Evolutionary conservation across 2,329 filamentous ascomycete species (phyloP).

Genomic region (Aspergillus sp.): DNA sequence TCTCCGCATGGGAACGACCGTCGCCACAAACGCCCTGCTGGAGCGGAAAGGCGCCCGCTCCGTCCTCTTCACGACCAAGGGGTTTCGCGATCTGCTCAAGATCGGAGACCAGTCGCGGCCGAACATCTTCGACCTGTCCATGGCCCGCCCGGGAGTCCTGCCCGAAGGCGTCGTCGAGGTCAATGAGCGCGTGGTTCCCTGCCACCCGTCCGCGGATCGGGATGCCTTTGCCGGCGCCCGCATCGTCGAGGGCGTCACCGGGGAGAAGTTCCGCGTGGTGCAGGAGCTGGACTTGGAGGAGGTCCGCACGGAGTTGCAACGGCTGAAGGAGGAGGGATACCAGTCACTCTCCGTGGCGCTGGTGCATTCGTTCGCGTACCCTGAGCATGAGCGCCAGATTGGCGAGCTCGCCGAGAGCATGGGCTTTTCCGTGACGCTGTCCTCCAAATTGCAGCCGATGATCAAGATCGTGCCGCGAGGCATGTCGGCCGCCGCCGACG

Average conservation of each 20-base stretch:
- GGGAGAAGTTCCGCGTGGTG: slow-evolving; percentile 69
- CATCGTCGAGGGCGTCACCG: slow-evolving; percentile 54
- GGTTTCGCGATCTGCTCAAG: slow-evolving; percentile 80
- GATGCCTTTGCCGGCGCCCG: slow-evolving; percentile 68
- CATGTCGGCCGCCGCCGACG: slow-evolving; percentile 75
- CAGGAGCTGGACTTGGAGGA: slow-evolving; percentile 57
- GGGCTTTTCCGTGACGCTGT: slow-evolving; percentile 77
- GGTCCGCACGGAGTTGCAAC: slow-evolving; percentile 59
- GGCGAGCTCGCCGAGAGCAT: slow-evolving; percentile 76
- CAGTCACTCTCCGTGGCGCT: slow-evolving; percentile 81
- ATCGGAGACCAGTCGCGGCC: slow-evolving; percentile 91
- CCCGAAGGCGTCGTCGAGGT: slow-evolving; percentile 83
- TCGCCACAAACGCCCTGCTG: slow-evolving; percentile 85
- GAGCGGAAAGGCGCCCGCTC: slow-evolving; percentile 88
- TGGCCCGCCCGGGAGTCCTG: slow-evolving; percentile 79
- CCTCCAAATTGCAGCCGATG: slow-evolving; percentile 79
- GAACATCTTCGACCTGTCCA: slow-evolving; percentile 86
- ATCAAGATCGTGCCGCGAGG: slow-evolving; percentile 79
- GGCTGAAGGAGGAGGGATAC: slow-evolving; percentile 67
- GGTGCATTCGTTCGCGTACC: slow-evolving; percentile 88
- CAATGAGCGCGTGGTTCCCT: slow-evolving; percentile 82
- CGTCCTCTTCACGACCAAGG: slow-evolving; percentile 80
- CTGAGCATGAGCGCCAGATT: slow-evolving; percentile 75
- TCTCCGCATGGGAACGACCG: slow-evolving; percentile 92
- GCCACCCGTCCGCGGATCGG: slow-evolving; percentile 62